phyloP scores from a whole-genome alignment of 768 basidiomycete species.

The Lactifluus echinatus region DNA sequence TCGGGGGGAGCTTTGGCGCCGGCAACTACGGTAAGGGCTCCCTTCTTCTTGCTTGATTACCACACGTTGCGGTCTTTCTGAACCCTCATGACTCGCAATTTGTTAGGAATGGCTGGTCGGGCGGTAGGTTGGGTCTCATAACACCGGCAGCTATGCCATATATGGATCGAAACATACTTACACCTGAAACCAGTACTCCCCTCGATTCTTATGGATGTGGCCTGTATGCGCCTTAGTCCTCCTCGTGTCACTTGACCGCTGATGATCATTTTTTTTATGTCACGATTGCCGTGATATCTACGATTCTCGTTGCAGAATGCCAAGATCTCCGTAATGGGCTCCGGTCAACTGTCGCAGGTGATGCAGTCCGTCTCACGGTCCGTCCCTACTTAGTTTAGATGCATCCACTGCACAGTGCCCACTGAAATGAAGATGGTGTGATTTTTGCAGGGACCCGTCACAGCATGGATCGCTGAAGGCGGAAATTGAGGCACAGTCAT shows the following conservation, averaged over 20 bases:
- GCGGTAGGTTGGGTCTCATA: constrained; percentile 48
- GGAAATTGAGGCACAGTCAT: constrained; percentile 85
- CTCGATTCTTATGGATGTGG: constrained; percentile 98
- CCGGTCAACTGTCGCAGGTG: constrained; percentile 84
- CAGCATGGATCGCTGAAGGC: constrained; percentile 67
- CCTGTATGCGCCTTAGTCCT: constrained; percentile 49
- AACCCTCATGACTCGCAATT: too few species aligned
- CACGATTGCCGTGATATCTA: background rate
- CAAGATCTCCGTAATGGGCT: constrained; percentile 93
- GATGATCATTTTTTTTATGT: background rate
- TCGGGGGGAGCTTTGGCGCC: constrained; percentile 91
- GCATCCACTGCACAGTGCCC: background rate
- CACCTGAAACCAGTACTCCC: constrained; percentile 58
- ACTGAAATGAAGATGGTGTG: background rate
- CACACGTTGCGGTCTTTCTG: background rate
- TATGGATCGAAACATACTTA: background rate
- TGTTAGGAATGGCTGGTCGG: constrained; percentile 86
- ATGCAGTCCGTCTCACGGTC: constrained; percentile 87
- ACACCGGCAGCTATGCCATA: constrained; percentile 5
- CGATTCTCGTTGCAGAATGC: constrained; percentile 55
- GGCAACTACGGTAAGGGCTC: constrained; percentile 76
- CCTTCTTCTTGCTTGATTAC: background rate
- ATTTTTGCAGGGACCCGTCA: constrained; percentile 54
- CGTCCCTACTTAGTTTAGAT: constrained; percentile 16
- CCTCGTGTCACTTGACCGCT: constrained; percentile 5